These are phyloP conservation scores for Chenopodium album DNA, from an alignment of 148 eudicot genomes.

Conservation along the genomic window DNA sequence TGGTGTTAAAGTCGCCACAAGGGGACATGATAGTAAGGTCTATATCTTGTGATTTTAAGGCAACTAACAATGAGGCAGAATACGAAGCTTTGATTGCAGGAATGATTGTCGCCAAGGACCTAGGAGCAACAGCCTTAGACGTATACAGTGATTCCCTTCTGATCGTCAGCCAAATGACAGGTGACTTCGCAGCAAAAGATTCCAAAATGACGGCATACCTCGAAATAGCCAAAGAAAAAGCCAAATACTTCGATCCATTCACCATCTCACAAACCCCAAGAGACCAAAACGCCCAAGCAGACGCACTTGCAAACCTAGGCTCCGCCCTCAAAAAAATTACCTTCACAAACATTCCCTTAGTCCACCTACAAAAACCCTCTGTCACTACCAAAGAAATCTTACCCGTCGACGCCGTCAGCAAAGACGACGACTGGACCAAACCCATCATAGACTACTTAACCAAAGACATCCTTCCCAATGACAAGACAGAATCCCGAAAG, in stretches of 20 bases:
- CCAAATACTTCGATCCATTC: background rate
- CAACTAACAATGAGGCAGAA: too few species aligned
- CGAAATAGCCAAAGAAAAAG: too few species aligned
- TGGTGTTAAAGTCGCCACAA: background rate
- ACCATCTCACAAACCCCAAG: background rate
- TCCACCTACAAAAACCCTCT: background rate
- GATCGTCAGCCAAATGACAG: too few species aligned
- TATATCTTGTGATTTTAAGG: background rate
- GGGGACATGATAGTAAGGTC: background rate
- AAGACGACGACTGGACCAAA: background rate
- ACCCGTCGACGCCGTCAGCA: rapidly evolving
- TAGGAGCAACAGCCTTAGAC: too few species aligned
- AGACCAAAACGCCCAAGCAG: background rate
- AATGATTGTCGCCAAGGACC: too few species aligned
- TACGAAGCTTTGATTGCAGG: too few species aligned
- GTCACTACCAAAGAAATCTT: background rate
- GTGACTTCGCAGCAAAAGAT: too few species aligned
- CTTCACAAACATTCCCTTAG: too few species aligned
- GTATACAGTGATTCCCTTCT: too few species aligned
- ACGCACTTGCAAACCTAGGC: background rate
- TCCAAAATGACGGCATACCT: too few species aligned
- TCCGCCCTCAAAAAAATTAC: background rate
- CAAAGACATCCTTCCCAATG: too few species aligned
- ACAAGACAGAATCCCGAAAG: too few species aligned
- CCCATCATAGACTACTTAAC: background rate